Base-by-base conservation (phyloP, 306 rosid genomes). In the Luffa acutangula region DNA sequence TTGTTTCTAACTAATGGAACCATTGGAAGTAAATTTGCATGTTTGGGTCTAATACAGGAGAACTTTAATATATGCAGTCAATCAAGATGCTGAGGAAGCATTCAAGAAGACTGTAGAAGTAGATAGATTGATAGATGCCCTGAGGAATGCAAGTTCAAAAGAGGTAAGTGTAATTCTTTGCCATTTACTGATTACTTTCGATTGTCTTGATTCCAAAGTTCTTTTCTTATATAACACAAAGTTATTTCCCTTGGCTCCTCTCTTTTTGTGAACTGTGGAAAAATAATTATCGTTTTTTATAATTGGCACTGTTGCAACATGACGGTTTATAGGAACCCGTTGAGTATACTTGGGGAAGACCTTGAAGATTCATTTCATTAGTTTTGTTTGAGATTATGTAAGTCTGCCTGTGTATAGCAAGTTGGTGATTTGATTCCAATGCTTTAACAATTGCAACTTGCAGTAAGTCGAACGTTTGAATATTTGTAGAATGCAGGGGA, bases 41-140 rank as follows among this genome's bases (percentile, higher is more conserved):
- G 76, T 90, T 92, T 89, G 89, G 82, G 85, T 91, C 88, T 90
- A 94, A 92, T 88, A 80, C 98, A 92, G 96, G 97, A 88, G 88
- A 92, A 92, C 84, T 94, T 94, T 94, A 86, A 89, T 92, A 83
- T 89, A 89, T 92, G 97, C 92, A 90, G 97, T 86, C 88, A 88
- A 85, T 86, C 93, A 90, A 84, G 97, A 88, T 72, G 88, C 97
- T 2, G 97, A 94, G 82, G 97, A 87, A 77, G 92, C 98, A 81
- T 92, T 94, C 83, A 94, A 88, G 83, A 89, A 89, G 88, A 92
- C 97, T 0, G 97, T 94, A 17, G 97, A 85, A 88, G 87, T 92
- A 58, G 98, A 94, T 86, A 86, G 85, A 76, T 89, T 94, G 78
- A 94, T 94, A 79, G 98, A 94, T 82, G 75, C 79, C 84, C 89